Base-by-base conservation (phyloP, 108 stramenopile species). In the Cyclotella kingstonii region DNA sequence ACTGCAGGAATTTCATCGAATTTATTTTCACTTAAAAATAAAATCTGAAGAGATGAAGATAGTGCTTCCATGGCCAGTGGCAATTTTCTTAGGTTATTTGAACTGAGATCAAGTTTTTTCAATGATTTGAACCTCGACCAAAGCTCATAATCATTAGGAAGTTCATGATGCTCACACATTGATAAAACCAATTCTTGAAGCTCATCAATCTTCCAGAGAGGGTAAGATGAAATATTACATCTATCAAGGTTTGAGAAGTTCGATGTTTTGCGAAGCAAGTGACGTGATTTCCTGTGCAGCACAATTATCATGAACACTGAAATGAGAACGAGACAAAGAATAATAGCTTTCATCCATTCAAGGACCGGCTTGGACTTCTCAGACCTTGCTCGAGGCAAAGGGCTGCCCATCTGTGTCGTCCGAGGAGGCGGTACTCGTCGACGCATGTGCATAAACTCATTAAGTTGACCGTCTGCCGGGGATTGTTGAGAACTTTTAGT, bases 1-100 rank as follows among this genome's bases (percentile, higher is more conserved):
- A 61, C 60, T 14, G 28, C 38, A 19, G 74, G 74, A 23, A 75
- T 50, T 9, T 3, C 17, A 26, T 28, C 45, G 39, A 75, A 69
- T 4, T 63, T 64, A 17, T 75, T 75, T 33, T 75, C 74, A 23
- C 68, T 70, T 3, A 75, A 38, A 29, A 75, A 75, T 10, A 75
- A 34, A 23, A 75, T 75, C 31, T 75, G 63, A 1, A 75, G 53
- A 41, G 71, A 46, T 50, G 66, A 48, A 15, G 71, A 27, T 9
- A 73, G 30, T 35, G 23, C 63, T 15, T 58, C 50, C 43, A 73
- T 17, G 23, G 54, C 47, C 23, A 36, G 15, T 22, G 71, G 71
- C 42, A 73, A 43, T 14, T 54, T 30, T 2, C 30, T 47, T 40
- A 73, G 30, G 18, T 39, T 34, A 39, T 64, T 73, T 25, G 25